Evolutionary conservation across 2,329 filamentous ascomycete genomes (phyloP).

Genomic region (Beauveria sp.): DNA sequence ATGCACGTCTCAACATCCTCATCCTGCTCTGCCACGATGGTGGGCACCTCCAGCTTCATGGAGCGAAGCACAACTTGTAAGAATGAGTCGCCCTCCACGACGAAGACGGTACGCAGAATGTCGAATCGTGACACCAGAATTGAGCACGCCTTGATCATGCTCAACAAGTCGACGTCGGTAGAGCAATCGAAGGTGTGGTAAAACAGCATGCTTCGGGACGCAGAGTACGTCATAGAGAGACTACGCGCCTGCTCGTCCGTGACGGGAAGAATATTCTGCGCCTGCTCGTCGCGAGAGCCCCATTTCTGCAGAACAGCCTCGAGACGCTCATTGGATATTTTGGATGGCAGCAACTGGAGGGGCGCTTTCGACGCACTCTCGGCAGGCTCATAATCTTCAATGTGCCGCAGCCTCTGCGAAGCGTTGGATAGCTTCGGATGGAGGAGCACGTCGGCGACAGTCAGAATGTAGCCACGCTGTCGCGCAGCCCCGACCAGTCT

Average conservation of each 20-base stretch:
- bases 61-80: conserved; percentile 1
- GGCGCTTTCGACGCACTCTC: not conserved
- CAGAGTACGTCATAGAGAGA: conserved; percentile 1
- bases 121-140: not conserved
- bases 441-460: conserved; percentile 18
- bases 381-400: conserved; percentile 27
- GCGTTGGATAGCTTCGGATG: conserved; percentile 30
- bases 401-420: conserved; percentile 25
- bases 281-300: conserved; percentile 41
- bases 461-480: conserved; percentile 17
- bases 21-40: not conserved
- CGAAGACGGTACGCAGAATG: conserved; percentile 8
- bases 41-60: not conserved
- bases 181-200: not conserved
- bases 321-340: conserved; percentile 29
- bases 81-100: not conserved
- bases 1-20: not conserved
- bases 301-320: conserved; percentile 34
- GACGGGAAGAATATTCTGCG: conserved; percentile 13
- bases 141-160: not conserved
- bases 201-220: not conserved
- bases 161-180: not conserved
- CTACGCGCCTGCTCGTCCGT: conserved; percentile 1
- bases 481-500: conserved; percentile 24
- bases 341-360: not conserved